phyloP scores from a whole-genome alignment of 1,139 yeast genomes.

The Blastobotrys aristatus region DNA sequence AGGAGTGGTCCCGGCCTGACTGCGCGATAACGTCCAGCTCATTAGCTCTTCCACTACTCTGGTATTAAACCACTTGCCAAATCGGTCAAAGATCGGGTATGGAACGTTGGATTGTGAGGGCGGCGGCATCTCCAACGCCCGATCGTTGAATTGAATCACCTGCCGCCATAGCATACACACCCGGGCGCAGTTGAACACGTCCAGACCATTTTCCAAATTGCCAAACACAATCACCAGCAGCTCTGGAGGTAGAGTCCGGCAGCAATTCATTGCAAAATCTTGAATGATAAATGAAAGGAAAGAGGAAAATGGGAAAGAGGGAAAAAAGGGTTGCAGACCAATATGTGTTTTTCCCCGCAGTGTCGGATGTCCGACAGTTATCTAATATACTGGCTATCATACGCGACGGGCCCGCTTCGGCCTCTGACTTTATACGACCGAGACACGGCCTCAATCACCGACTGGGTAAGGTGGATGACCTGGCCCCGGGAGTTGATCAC shows the following conservation, averaged over 20 bases:
- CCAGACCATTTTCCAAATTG: not conserved
- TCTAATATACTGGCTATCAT: not conserved
- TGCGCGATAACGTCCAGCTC: not conserved
- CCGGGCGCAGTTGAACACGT: not conserved
- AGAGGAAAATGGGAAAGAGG: not conserved
- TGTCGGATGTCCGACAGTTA: too few species aligned
- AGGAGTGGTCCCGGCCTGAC: not conserved
- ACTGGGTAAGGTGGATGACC: not conserved
- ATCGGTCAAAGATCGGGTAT: not conserved
- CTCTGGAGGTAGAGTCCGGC: not conserved
- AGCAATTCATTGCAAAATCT: not conserved
- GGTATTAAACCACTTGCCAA: not conserved
- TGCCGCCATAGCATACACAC: slow-evolving; percentile 1
- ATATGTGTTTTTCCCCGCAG: too few species aligned
- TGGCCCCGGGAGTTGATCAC: not conserved
- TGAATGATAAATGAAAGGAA: too few species aligned
- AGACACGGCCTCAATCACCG: slow-evolving; percentile 1
- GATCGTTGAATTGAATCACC: not conserved
- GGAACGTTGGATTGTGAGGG: not conserved
- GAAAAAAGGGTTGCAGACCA: too few species aligned
- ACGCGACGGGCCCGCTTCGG: not conserved
- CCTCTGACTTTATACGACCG: not conserved
- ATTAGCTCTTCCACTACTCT: not conserved
- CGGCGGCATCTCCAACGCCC: not conserved
- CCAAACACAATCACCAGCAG: not conserved